These are phyloP conservation scores for Xerocomellus intermedius DNA, from an alignment of 768 basidiomycete genomes.

Conservation along the genomic window DNA sequence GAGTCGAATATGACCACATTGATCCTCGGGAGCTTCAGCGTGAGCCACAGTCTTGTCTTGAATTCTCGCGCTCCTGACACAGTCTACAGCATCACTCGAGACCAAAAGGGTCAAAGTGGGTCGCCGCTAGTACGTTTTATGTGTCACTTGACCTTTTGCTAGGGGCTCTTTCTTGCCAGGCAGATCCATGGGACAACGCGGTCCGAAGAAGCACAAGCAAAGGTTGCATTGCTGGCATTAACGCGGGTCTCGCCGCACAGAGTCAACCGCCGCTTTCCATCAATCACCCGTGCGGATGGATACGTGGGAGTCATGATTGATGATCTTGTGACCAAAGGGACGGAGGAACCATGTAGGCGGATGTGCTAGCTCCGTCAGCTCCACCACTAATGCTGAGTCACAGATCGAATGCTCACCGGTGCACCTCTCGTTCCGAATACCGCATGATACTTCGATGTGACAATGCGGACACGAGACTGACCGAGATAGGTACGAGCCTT, in stretches of 20 bases:
- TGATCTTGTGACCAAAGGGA: conserved; percentile 83
- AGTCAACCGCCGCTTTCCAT: conserved; percentile 56
- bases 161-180: conserved; percentile 86
- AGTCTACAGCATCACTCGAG: conserved; percentile 65
- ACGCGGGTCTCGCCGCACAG: conserved; percentile 73
- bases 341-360: conserved; percentile 80
- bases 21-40: conserved; percentile 79
- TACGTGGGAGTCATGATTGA: conserved; percentile 92
- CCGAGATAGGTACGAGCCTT: conserved; percentile 57
- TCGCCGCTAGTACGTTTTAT: background rate
- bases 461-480: conserved; percentile 84
- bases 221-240: conserved; percentile 84
- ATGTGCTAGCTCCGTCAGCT: background rate
- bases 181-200: conserved; percentile 94
- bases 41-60: conserved; percentile 36
- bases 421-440: conserved; percentile 86
- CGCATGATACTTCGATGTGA: conserved; percentile 85
- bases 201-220: conserved; percentile 92
- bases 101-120: conserved; percentile 76
- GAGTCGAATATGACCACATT: conserved; percentile 90
- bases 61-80: background rate
- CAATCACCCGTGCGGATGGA: conserved; percentile 82
- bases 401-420: conserved; percentile 96
- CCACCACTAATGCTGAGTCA: conserved; percentile 1
- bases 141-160: background rate